These are phyloP conservation scores for Nyssa sinensis DNA, from an alignment of 148 eudicot genomes.

Conservation along the genomic window DNA sequence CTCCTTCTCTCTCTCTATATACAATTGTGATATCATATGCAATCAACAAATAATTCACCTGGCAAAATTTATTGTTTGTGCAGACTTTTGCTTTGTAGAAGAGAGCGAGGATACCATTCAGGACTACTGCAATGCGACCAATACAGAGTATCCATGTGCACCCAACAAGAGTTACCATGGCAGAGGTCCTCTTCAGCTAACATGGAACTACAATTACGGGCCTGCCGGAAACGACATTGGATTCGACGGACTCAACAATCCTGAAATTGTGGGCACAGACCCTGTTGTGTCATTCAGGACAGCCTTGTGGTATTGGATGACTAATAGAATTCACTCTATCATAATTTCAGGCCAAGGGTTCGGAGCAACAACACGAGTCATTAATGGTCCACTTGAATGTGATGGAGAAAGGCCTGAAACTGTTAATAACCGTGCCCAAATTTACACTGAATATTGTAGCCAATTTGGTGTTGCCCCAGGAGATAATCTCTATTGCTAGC, in stretches of 20 bases:
- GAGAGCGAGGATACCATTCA: slow-evolving; percentile 17
- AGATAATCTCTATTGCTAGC: slow-evolving; percentile 43
- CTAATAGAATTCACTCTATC: slow-evolving; percentile 30
- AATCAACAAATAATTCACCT: not conserved
- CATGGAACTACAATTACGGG: slow-evolving; percentile 64
- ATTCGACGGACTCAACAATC: slow-evolving; percentile 46
- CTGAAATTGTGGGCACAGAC: slow-evolving; percentile 48
- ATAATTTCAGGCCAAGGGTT: slow-evolving; percentile 49
- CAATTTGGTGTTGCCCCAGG: slow-evolving; percentile 60
- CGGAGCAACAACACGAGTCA: slow-evolving; percentile 53
- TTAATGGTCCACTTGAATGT: slow-evolving; percentile 52
- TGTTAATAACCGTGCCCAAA: slow-evolving; percentile 33
- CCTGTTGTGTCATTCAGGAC: slow-evolving; percentile 48
- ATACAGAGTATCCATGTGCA: slow-evolving; percentile 41
- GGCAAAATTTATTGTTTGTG: too few relatives aligned
- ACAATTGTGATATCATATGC: too few relatives aligned
- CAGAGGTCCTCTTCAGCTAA: slow-evolving; percentile 61
- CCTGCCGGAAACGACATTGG: slow-evolving; percentile 33
- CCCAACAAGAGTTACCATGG: slow-evolving; percentile 48
- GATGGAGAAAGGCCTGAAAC: slow-evolving; percentile 23
- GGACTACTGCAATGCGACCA: slow-evolving; percentile 29
- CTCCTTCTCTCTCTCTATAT: not conserved
- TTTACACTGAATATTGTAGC: slow-evolving; percentile 41
- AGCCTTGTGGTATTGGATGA: slow-evolving; percentile 64
- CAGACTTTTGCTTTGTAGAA: too few relatives aligned